Evolutionary conservation across 148 eudicot genomes (phyloP), one percentile per base, ranked within the genome.

Genomic region (Camellia sinensis): DNA sequence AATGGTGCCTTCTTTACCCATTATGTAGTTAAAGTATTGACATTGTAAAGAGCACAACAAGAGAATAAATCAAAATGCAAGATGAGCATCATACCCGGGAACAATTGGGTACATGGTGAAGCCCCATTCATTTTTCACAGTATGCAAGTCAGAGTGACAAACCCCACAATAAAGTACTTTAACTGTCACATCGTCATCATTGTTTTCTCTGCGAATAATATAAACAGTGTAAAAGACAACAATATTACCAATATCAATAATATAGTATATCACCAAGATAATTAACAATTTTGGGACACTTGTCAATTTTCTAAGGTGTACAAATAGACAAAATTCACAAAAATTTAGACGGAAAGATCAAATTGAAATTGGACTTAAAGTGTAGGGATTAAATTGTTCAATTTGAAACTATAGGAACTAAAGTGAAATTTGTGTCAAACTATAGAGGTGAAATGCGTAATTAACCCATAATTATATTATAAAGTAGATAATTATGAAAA

Each of bases 131-230:
- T 91, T 90, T 82, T 86, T 91, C 29, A 79, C 18, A 77, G 62
- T 9, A 73, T 87, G 90, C 85, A 91, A 77, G 66, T 91, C 95
- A 37, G 95, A 88, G 86, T 91, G 95, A 75, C 95, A 91, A 63
- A 91, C 78, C 19, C 95, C 95, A 83, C 93, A 91, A 77, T 83
- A 91, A 44, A 78, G 88, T 45, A 91, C 84, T 80, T 88, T 90
- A 53, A 91, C 56, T 0, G 86, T 80, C 3, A 91, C 91, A 83
- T 91, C 95, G 41, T 90, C 89, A 48, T 85, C 88, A 14, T 88
- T 86, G 56, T 85, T 86, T 70, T 83, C 95, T 80, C 95, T 91
- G 91, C 81, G 50, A 81, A 65, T 17, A 73, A 15, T 12, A 44
- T 46, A 50, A 67, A 73, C 52, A 50, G 3, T 7, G 5, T 78